Base-by-base conservation (phyloP, 2,329 filamentous ascomycete species). In the Claviceps lovelessii region DNA sequence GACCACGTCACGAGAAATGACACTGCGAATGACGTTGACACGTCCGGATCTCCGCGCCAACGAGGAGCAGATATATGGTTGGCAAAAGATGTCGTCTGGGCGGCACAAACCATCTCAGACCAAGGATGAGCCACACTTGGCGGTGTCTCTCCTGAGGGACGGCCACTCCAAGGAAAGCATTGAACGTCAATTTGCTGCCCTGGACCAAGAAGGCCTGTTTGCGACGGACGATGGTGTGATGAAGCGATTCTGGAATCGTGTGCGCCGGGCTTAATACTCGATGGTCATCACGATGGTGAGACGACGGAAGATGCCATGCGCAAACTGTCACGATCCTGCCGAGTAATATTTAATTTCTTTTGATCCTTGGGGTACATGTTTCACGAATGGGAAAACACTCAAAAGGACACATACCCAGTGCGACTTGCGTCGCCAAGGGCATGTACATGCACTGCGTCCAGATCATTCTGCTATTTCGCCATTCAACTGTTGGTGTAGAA, bases 1-100 rank as follows among this genome's bases (percentile, higher is more conserved):
- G 2, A 72, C 76, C 0, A 76, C 78, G 39, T 85, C 81, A 54
- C 65, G 90, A 39, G 90, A 97, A 68, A 96, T 96, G 90, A 97
- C 93, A 3, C 72, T 97, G 51, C 87, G 90, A 51, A 95, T 97
- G 90, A 97, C 91, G 0, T 77, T 97, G 54, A 97, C 93, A 4
- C 78, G 90, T 49, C 88, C 90, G 0, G 91, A 97, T 65, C 76
- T 97, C 50, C 83, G 90, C 46, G 84, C 84, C 5, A 76, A 84
- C 58, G 86, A 91, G 58, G 81, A 85, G 11, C 76, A 84, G 57
- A 76, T 88, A 17, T 88, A 90, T 62, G 82, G 82, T 46, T 87
- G 83, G 81, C 80, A 85, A 62, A 63, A 67, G 56, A 60, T 56
- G 46, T 56, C 60, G 44, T 61, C 51, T 57, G 72, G 59, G 68